These are phyloP conservation scores for Plasmodium fragile DNA, from an alignment of 169 alveolate genomes.

Conservation along the genomic window DNA sequence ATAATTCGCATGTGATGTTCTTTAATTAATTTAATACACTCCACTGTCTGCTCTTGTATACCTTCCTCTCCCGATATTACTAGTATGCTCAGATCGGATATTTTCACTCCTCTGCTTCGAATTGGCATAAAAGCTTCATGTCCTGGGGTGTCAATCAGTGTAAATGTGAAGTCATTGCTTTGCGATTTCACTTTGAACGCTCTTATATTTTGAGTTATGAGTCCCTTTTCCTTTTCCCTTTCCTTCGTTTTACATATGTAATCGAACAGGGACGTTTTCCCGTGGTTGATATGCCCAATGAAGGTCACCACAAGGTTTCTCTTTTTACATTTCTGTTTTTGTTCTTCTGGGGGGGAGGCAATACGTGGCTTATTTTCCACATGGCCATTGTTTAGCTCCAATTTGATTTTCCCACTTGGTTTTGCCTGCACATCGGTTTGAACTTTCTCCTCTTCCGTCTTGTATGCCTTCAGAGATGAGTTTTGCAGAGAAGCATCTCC, in stretches of 20 bases:
- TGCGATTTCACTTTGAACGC: constrained; percentile 91
- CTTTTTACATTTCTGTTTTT: constrained; percentile 85
- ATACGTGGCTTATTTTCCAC: not conserved
- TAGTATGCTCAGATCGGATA: constrained; percentile 94
- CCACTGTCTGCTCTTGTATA: constrained; percentile 94
- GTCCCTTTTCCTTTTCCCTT: constrained; percentile 89
- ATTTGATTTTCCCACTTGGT: not conserved
- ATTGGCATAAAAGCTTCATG: constrained; percentile 95
- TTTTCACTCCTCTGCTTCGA: constrained; percentile 94
- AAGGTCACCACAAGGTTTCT: constrained; percentile 95
- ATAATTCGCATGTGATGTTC: constrained; percentile 83
- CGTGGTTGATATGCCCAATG: constrained; percentile 98
- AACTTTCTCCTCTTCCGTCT: not conserved
- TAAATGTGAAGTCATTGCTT: constrained; percentile 81
- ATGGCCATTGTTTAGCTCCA: not conserved
- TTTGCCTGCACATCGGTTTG: not conserved
- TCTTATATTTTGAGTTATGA: constrained; percentile 94
- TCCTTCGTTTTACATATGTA: constrained; percentile 81
- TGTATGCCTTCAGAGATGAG: not conserved
- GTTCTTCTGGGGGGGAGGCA: constrained; percentile 26
- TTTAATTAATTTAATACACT: constrained; percentile 90
- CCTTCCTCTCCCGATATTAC: constrained; percentile 96
- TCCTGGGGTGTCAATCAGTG: constrained; percentile 97
- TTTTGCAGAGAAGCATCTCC: not conserved
- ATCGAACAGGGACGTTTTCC: constrained; percentile 96